These are phyloP conservation scores for Candida sithepensis DNA, from an alignment of 805 yeast species.

Conservation along the genomic window DNA sequence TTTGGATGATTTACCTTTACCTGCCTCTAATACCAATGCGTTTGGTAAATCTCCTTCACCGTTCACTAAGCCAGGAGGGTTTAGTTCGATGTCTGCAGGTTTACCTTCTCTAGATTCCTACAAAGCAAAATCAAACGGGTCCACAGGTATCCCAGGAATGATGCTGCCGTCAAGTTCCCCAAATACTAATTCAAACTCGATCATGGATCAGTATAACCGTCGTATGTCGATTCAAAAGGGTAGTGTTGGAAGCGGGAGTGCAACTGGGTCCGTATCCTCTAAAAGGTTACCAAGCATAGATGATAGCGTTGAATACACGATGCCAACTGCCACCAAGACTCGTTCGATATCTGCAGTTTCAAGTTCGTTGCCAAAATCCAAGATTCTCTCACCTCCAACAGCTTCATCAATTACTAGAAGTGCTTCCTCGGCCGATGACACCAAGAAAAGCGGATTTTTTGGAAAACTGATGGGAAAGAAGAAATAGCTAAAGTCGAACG, in stretches of 20 bases:
- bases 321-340: neutral
- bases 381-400: neutral
- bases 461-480: constrained; percentile 9
- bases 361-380: neutral
- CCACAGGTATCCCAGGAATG: neutral
- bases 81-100: neutral
- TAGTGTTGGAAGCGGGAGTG: neutral
- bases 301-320: neutral
- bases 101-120: neutral
- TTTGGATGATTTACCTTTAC: constrained; percentile 14
- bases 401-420: neutral
- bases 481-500: too few relatives aligned
- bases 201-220: constrained; percentile 30
- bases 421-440: neutral
- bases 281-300: neutral
- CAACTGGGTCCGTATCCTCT: neutral
- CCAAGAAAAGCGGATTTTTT: constrained; percentile 12
- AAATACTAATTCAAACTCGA: constrained; percentile 13
- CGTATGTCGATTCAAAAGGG: constrained; percentile 22
- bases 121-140: neutral
- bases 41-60: constrained; percentile 4
- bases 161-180: constrained; percentile 1
- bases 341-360: neutral
- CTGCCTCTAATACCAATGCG: constrained; percentile 4
- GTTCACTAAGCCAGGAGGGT: neutral